phyloP scores from a whole-genome alignment of 1,284 basidiomycete genomes.

The Prillingera fragicola region DNA sequence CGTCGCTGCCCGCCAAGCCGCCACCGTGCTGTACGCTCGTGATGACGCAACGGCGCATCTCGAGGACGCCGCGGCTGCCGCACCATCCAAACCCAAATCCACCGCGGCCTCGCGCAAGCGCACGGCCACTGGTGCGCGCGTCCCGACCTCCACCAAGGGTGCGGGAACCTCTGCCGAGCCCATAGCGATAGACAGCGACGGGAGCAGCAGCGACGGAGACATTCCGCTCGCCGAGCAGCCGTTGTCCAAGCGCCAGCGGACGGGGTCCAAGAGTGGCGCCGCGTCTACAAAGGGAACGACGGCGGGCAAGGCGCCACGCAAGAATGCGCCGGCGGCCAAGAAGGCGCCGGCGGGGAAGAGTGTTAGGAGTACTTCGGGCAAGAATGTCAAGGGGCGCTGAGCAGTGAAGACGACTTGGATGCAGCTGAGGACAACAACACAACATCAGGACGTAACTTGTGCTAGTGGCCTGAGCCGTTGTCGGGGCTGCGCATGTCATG shows the following conservation, averaged over 20 bases:
- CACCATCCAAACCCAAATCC: neutral
- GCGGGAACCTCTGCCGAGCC: conserved; percentile 31
- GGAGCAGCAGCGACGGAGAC: conserved; percentile 20
- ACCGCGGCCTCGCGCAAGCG: conserved; percentile 9
- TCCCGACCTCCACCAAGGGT: conserved; percentile 8
- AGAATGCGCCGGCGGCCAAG: conserved; percentile 2
- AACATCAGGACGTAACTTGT: no score
- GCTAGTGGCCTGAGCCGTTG: no score
- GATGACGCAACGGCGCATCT: conserved; percentile 1
- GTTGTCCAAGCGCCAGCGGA: conserved; percentile 18
- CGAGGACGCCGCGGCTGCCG: neutral
- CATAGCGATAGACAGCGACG: conserved; percentile 34
- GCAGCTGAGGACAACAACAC: no score
- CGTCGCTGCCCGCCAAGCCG: conserved; percentile 22
- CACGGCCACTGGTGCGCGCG: conserved; percentile 8
- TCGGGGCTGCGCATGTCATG: no score
- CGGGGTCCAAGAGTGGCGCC: conserved; percentile 10
- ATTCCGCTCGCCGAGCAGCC: conserved; percentile 14
- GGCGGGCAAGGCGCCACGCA: conserved; percentile 20
- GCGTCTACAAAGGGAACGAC: conserved; percentile 13
- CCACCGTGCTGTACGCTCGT: conserved; percentile 25
- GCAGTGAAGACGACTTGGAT: conserved; percentile 2
- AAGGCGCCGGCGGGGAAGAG: conserved; percentile 1
- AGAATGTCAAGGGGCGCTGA: conserved; percentile 7
- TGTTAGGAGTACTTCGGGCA: conserved; percentile 3